These are phyloP conservation scores for Cryphonectria parasitica DNA, from an alignment of 2,329 filamentous ascomycete species.

Conservation along the genomic window DNA sequence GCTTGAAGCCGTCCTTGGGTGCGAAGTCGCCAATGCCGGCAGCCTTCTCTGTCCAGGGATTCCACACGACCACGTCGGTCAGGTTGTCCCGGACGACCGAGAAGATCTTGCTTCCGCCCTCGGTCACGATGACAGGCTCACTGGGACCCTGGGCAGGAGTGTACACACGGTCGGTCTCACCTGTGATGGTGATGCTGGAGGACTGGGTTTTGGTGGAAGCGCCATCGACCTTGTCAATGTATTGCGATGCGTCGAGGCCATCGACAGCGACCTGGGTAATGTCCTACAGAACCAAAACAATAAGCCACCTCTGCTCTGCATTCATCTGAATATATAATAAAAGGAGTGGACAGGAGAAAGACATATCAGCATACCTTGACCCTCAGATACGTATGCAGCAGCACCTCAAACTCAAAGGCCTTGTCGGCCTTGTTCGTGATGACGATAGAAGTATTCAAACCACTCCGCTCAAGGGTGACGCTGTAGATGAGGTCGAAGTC, in stretches of 20 bases:
- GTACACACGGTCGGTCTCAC: constrained; percentile 90
- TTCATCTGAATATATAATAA: background rate
- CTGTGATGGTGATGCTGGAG: constrained; percentile 67
- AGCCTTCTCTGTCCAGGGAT: constrained; percentile 89
- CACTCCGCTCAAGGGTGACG: constrained; percentile 77
- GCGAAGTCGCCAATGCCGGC: constrained; percentile 82
- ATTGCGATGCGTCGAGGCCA: constrained; percentile 76
- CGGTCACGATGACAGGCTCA: constrained; percentile 61
- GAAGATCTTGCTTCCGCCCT: constrained; percentile 67
- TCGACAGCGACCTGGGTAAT: constrained; percentile 73
- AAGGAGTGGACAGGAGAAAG: background rate
- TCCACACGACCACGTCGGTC: constrained; percentile 92
- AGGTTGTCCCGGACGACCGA: constrained; percentile 83
- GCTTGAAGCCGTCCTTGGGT: constrained; percentile 86
- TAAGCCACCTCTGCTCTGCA: background rate
- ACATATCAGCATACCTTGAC: constrained; percentile 64
- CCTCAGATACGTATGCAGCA: constrained; percentile 89
- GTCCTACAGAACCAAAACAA: constrained; percentile 60
- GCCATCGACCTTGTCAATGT: constrained; percentile 81
- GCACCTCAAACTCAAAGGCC: constrained; percentile 86
- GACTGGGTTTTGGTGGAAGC: constrained; percentile 67
- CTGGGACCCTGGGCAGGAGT: constrained; percentile 66
- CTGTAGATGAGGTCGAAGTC: constrained; percentile 92
- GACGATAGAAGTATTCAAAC: constrained; percentile 79
- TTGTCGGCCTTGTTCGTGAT: constrained; percentile 84